Evolutionary conservation across 2,329 filamentous ascomycete species (phyloP).

Genomic region (Cladorrhinum sp.): DNA sequence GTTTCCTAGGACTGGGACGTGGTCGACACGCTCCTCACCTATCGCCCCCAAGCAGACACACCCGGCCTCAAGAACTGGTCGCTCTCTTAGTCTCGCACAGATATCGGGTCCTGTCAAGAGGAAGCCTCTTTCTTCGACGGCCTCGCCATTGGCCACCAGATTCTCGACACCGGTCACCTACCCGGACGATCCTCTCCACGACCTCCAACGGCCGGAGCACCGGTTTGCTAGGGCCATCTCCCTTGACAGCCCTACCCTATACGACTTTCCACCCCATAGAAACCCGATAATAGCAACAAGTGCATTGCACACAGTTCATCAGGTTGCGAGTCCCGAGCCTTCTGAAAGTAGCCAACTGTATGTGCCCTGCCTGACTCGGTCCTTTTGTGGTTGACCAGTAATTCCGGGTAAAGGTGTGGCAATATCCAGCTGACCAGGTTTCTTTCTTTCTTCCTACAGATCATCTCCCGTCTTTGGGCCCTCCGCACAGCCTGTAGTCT

Average conservation of each 20-base stretch:
- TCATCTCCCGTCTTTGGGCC: constrained; percentile 26
- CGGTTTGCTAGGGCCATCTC: constrained; percentile 54
- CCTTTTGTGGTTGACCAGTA: constrained; percentile 12
- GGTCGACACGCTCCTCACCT: constrained; percentile 4
- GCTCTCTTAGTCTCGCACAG: constrained; percentile 32
- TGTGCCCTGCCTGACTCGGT: constrained; percentile 19
- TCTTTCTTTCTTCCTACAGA: constrained; percentile 15
- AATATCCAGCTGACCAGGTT: constrained; percentile 23
- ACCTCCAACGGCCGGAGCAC: constrained; percentile 49
- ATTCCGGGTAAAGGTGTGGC: constrained; percentile 23
- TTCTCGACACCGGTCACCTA: constrained; percentile 42
- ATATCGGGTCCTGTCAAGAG: constrained; percentile 48
- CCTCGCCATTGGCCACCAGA: constrained; percentile 49
- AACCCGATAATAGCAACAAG: constrained; percentile 15
- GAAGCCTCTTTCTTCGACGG: constrained; percentile 58
- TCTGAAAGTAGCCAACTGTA: constrained; percentile 26
- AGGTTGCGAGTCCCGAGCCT: constrained; percentile 22
- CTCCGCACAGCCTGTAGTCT: constrained; percentile 20
- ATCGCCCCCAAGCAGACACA: constrained; percentile 19
- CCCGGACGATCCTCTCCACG: constrained; percentile 35
- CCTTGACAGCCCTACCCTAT: constrained; percentile 60
- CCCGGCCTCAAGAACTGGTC: constrained; percentile 31
- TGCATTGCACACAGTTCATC: constrained; percentile 21
- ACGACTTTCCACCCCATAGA: constrained; percentile 49
- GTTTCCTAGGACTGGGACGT: constrained; percentile 8